Conservation (phyloP, 495 filamentous ascomycete species). For the Tuber melanosporum region DNA sequence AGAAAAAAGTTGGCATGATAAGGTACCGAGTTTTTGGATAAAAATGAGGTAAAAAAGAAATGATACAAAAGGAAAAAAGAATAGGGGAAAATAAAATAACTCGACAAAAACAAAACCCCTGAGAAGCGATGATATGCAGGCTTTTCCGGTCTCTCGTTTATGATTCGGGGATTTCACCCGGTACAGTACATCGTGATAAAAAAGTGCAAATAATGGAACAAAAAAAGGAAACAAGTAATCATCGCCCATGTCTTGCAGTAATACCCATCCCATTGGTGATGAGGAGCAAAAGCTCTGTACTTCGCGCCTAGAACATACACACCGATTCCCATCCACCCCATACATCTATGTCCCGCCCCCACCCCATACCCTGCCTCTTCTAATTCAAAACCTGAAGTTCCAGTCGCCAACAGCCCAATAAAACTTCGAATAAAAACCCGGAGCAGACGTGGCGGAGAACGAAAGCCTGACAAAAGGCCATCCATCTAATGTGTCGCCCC, state of each 20-base stretch:
- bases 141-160: not conserved
- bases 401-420: not conserved
- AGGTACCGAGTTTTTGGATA: slow-evolving; percentile 21
- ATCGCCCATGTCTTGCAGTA: not conserved
- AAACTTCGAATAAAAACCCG: not conserved
- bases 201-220: slow-evolving; percentile 1
- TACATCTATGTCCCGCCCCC: not conserved
- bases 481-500: not conserved
- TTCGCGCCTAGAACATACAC: not conserved
- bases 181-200: not conserved
- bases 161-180: not conserved
- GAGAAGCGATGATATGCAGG: not conserved
- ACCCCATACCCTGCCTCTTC: not conserved
- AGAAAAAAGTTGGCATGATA: slow-evolving; percentile 20
- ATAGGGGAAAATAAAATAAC: too few relatives aligned
- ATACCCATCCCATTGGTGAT: not conserved
- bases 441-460: not conserved
- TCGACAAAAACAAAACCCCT: too few relatives aligned
- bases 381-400: not conserved
- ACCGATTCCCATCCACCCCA: not conserved
- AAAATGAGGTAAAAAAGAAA: slow-evolving; percentile 15
- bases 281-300: slow-evolving; percentile 1
- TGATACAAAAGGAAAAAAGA: slow-evolving; percentile 8
- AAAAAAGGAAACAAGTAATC: not conserved
- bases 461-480: slow-evolving; percentile 1